Evolutionary conservation across 257 asterid species (phyloP).

Genomic region (Penstemon barbatus): DNA sequence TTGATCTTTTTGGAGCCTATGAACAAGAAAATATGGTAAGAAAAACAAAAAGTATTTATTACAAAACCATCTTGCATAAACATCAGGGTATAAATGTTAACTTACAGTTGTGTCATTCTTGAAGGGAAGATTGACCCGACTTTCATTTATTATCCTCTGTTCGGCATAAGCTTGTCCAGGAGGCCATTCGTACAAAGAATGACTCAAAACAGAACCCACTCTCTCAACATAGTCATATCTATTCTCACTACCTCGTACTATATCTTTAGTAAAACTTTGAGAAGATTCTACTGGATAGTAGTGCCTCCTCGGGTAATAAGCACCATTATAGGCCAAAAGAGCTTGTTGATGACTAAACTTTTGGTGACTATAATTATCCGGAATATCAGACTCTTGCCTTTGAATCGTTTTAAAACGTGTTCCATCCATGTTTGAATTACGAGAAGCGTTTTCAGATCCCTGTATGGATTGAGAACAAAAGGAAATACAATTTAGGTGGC

Average conservation of each 20-base stretch:
- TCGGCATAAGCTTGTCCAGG: slow-evolving; percentile 34
- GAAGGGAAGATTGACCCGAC: slow-evolving; percentile 30
- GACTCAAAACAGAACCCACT: slow-evolving; percentile 35
- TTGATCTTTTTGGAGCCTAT: slow-evolving; percentile 53
- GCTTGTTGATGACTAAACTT: slow-evolving; percentile 38
- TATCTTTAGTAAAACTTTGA: slow-evolving; percentile 43
- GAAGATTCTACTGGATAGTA: slow-evolving; percentile 38
- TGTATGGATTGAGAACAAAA: slow-evolving; percentile 30
- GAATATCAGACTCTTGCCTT: slow-evolving; percentile 38
- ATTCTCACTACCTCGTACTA: slow-evolving; percentile 35
- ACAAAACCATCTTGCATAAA: background rate
- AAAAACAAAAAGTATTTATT: background rate
- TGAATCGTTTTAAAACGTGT: slow-evolving; percentile 34
- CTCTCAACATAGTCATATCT: slow-evolving; percentile 46
- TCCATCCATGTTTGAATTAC: slow-evolving; percentile 42
- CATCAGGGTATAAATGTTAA: background rate
- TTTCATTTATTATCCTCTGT: slow-evolving; percentile 40
- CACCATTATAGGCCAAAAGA: slow-evolving; percentile 36
- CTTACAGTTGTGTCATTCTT: slow-evolving; percentile 41
- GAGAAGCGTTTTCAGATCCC: slow-evolving; percentile 45
- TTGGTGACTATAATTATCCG: slow-evolving; percentile 42
- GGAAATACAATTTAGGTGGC: background rate
- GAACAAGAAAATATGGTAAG: background rate
- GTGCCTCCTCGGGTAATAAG: slow-evolving; percentile 42
- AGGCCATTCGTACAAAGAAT: slow-evolving; percentile 35